Conservation (phyloP, 2,329 filamentous ascomycete species). For the Metarhizium rileyi region DNA sequence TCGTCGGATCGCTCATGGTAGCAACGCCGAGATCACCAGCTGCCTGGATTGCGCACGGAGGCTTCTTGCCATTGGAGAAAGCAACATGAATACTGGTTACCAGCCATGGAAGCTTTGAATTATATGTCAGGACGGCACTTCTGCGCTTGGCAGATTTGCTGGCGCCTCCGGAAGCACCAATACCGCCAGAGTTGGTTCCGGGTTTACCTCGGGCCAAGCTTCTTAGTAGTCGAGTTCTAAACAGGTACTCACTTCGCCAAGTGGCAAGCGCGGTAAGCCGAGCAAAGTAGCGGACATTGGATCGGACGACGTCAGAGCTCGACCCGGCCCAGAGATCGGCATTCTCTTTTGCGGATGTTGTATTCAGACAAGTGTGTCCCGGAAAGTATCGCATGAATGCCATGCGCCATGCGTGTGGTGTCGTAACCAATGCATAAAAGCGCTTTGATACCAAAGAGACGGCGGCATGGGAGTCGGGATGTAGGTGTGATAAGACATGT, state of each 20-base stretch:
- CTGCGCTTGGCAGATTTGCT: conserved; percentile 51
- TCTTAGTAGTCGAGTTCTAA: conserved; percentile 74
- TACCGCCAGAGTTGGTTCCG: conserved; percentile 40
- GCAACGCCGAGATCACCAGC: conserved; percentile 67
- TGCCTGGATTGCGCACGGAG: conserved; percentile 74
- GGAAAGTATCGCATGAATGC: conserved; percentile 89
- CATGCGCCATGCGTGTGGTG: conserved; percentile 86
- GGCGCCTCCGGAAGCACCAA: conserved; percentile 41
- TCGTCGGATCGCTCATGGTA: conserved; percentile 72
- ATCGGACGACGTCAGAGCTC: conserved; percentile 46
- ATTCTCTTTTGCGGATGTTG: conserved; percentile 23
- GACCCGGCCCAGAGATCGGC: conserved; percentile 34
- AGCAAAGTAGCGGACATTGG: conserved; percentile 70
- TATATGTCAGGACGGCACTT: conserved; percentile 73
- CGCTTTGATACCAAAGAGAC: conserved; percentile 80
- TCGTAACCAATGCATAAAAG: conserved; percentile 79
- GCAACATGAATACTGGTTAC: conserved; percentile 72
- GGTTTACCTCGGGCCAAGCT: conserved; percentile 79
- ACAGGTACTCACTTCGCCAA: conserved; percentile 92
- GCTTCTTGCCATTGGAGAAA: conserved; percentile 63
- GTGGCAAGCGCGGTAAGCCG: conserved; percentile 76
- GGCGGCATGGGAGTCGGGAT: conserved; percentile 71
- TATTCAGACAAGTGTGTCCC: conserved; percentile 42
- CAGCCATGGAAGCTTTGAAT: conserved; percentile 69
- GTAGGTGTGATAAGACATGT: conserved; percentile 81